Conservation (phyloP, 805 yeast genomes). For the Candida qinlingensis region DNA sequence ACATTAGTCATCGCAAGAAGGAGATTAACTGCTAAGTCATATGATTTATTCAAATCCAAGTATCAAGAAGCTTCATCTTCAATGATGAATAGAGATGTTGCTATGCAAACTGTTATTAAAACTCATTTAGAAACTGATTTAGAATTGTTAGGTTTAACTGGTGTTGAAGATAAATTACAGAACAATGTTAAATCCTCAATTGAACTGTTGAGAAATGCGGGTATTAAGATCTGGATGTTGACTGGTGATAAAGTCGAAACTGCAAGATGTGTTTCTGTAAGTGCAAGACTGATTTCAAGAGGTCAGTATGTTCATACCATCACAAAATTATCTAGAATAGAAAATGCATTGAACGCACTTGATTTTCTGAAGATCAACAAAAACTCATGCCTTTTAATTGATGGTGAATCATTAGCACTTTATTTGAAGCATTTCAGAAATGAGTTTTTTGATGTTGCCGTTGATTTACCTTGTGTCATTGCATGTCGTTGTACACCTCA, state of each 20-base stretch:
- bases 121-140: constrained; percentile 75
- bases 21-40: constrained; percentile 47
- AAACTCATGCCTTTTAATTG: constrained; percentile 69
- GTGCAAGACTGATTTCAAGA: constrained; percentile 85
- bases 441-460: constrained; percentile 75
- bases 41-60: constrained; percentile 56
- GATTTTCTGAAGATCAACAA: constrained; percentile 67
- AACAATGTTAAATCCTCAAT: constrained; percentile 86
- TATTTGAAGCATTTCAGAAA: constrained; percentile 57
- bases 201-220: constrained; percentile 91
- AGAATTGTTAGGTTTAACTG: constrained; percentile 87
- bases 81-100: constrained; percentile 73
- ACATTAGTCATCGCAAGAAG: constrained; percentile 93
- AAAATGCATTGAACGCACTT: constrained; percentile 65
- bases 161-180: constrained; percentile 95
- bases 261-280: constrained; percentile 95
- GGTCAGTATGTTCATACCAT: constrained; percentile 92
- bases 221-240: constrained; percentile 97
- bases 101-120: constrained; percentile 62
- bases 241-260: constrained; percentile 99
- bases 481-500: constrained; percentile 99
- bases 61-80: constrained; percentile 71
- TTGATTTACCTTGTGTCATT: constrained; percentile 85
- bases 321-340: constrained; percentile 53
- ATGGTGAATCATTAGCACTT: constrained; percentile 83